phyloP scores from a whole-genome alignment of 139 green algal species.

The Spirogloea muscicola region DNA sequence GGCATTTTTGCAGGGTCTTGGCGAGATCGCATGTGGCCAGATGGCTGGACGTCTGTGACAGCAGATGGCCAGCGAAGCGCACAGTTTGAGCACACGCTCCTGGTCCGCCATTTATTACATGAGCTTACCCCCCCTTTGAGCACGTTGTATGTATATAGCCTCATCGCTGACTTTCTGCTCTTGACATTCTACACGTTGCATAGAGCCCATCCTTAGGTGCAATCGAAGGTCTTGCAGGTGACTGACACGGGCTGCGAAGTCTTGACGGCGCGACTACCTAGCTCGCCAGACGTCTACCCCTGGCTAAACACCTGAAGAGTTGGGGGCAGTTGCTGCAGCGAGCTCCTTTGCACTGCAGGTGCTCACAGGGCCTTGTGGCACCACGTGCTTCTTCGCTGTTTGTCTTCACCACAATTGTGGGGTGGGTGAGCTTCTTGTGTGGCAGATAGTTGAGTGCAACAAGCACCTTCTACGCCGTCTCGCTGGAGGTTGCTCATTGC shows the following conservation, averaged over 20 bases:
- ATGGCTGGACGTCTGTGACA: constrained; percentile 93
- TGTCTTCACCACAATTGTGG: too few relatives aligned
- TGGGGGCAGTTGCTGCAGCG: too few relatives aligned
- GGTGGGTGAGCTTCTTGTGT: too few relatives aligned
- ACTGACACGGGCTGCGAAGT: constrained; percentile 48
- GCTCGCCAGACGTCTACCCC: too few relatives aligned
- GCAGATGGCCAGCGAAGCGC: constrained; percentile 79
- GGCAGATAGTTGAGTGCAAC: too few relatives aligned
- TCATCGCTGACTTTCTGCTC: background rate
- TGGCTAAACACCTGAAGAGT: too few relatives aligned
- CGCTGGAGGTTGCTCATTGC: too few relatives aligned
- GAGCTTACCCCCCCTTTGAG: constrained; percentile 21
- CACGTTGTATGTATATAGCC: background rate
- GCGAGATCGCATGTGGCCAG: constrained; percentile 76
- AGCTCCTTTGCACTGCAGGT: too few relatives aligned
- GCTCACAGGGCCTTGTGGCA: too few relatives aligned
- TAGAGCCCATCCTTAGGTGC: background rate
- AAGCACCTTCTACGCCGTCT: too few relatives aligned
- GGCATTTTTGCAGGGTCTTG: constrained; percentile 13
- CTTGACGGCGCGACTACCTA: constrained; percentile 44
- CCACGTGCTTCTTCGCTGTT: too few relatives aligned
- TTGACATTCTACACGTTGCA: background rate
- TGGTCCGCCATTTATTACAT: constrained; percentile 62
- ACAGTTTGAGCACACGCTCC: constrained; percentile 92
- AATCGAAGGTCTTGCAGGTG: constrained; percentile 14